Percentiles rank a stretch among this genome's conserved stretches.
These are phyloP conservation scores for Sporothrix humicola DNA, from an alignment of 2,329 filamentous ascomycete genomes.

Conservation along the genomic window DNA sequence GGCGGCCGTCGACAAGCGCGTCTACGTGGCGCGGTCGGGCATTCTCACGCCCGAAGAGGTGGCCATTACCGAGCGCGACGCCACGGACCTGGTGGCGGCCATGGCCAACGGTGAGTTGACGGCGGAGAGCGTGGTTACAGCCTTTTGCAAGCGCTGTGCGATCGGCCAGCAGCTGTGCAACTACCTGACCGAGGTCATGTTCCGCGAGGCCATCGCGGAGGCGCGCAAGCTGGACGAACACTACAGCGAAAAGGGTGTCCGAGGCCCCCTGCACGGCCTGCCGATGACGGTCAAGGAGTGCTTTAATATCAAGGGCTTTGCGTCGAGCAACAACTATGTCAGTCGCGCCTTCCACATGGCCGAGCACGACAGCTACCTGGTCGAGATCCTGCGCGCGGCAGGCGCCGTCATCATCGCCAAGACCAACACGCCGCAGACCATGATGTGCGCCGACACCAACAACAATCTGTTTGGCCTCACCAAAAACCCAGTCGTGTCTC, in stretches of 20 bases:
- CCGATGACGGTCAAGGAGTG: background rate
- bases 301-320: background rate
- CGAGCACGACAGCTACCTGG: background rate
- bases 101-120: background rate
- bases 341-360: background rate
- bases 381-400: slow-evolving; percentile 32
- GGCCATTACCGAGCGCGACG: background rate
- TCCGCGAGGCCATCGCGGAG: background rate
- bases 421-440: slow-evolving; percentile 40
- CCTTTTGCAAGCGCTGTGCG: background rate
- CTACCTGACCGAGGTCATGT: background rate
- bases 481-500: slow-evolving; percentile 42
- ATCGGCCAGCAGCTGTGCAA: background rate
- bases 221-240: background rate
- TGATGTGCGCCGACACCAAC: slow-evolving; percentile 42
- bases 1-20: background rate
- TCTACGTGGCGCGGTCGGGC: background rate
- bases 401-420: slow-evolving; percentile 41
- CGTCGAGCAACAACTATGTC: background rate
- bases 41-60: background rate
- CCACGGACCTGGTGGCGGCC: background rate
- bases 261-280: background rate
- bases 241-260: background rate
- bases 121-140: background rate
- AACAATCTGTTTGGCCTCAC: slow-evolving; percentile 47